Evolutionary conservation across 768 basidiomycete genomes (phyloP).

Genomic region (Suillus spraguei): DNA sequence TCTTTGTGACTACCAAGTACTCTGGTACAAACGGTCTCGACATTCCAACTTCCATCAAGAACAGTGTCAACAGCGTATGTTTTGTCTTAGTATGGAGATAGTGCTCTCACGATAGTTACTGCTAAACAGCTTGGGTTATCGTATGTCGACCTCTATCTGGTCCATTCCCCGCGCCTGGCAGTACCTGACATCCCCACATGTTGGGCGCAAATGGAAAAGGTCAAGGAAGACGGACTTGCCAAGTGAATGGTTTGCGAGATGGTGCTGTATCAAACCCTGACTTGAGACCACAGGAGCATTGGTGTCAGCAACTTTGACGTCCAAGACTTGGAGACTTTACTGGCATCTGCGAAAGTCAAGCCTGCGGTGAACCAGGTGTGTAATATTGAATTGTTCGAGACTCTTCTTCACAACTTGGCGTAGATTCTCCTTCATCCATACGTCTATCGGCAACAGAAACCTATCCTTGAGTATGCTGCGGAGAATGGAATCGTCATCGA

Average conservation of each 20-base stretch:
- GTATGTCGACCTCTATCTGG: slow-evolving; percentile 70
- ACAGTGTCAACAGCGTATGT: slow-evolving; percentile 57
- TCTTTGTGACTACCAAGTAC: slow-evolving; percentile 71
- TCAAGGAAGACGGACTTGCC: slow-evolving; percentile 55
- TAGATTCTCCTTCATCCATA: slow-evolving; percentile 77
- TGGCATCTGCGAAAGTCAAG: slow-evolving; percentile 60
- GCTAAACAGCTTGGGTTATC: not conserved
- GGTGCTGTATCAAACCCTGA: not conserved
- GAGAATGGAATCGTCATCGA: slow-evolving; percentile 67
- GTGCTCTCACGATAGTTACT: slow-evolving; percentile 31
- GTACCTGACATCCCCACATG: slow-evolving; percentile 60
- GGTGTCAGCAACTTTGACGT: slow-evolving; percentile 73
- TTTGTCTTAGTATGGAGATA: not conserved
- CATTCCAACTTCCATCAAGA: slow-evolving; percentile 55
- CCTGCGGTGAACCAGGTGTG: slow-evolving; percentile 70
- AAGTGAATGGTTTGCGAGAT: slow-evolving; percentile 39
- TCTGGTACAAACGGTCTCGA: slow-evolving; percentile 52
- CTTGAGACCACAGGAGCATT: slow-evolving; percentile 52
- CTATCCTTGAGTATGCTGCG: slow-evolving; percentile 58
- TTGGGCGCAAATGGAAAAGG: slow-evolving; percentile 65
- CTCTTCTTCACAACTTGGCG: not conserved
- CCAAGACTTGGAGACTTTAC: slow-evolving; percentile 52
- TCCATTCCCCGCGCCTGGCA: slow-evolving; percentile 60
- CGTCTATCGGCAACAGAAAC: slow-evolving; percentile 53
- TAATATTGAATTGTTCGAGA: slow-evolving; percentile 5